A percentile compares a stretch with the other conserved stretches of the same genome.
Evolutionary conservation across 129 eudicot species (phyloP).

Genomic region (Pseudognaphalium luteoalbum): DNA sequence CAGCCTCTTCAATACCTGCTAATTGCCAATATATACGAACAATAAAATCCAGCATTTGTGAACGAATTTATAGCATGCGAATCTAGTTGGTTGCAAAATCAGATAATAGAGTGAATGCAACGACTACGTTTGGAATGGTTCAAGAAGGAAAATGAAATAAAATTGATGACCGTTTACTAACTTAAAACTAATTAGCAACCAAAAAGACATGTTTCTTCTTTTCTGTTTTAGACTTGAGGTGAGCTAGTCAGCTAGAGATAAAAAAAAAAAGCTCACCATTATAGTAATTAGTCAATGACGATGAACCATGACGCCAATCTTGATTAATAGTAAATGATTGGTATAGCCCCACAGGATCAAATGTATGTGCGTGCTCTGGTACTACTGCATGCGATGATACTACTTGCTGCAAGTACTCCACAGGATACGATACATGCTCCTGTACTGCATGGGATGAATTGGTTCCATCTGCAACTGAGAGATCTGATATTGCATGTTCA

Average conservation of each 20-base stretch:
- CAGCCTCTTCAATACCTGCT: slow-evolving; percentile 39
- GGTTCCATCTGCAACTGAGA: slow-evolving; percentile 43
- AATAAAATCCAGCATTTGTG: slow-evolving; percentile 6
- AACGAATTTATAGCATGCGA: neutral
- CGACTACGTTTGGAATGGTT: neutral
- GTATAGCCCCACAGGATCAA: neutral
- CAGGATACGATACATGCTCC: slow-evolving; percentile 5
- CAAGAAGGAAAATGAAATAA: neutral
- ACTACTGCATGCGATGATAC: neutral
- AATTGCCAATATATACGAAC: neutral
- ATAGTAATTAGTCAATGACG: slow-evolving; percentile 32
- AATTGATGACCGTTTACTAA: too few relatives aligned
- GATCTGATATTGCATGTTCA: slow-evolving; percentile 51
- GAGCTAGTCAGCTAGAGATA: too few relatives aligned
- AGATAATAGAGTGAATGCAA: neutral
- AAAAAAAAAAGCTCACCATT: slow-evolving; percentile 28
- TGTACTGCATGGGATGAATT: slow-evolving; percentile 13
- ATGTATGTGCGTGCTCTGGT: neutral
- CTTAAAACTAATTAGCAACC: neutral
- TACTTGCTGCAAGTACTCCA: slow-evolving; percentile 1
- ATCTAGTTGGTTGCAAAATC: neutral
- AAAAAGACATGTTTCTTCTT: neutral
- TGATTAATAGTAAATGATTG: slow-evolving; percentile 9
- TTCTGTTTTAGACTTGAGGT: neutral
- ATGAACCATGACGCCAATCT: slow-evolving; percentile 34